Evolutionary conservation across 305 asterid genomes (phyloP).

Genomic region (Rubia balearica): DNA sequence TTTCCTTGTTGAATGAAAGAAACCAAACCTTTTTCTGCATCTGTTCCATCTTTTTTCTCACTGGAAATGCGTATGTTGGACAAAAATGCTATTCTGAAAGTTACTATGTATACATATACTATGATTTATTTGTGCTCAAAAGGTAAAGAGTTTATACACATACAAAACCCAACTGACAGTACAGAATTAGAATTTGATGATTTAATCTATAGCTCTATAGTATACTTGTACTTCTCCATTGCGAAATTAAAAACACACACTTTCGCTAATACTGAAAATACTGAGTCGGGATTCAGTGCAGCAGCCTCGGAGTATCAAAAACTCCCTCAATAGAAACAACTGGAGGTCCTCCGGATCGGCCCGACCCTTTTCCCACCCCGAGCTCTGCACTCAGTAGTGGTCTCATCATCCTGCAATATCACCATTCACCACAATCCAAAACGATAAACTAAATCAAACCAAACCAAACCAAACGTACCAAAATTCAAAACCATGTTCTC

Average conservation of each 20-base stretch:
- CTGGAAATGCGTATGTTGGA: background rate
- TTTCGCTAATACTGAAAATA: too few species aligned
- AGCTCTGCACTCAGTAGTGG: conserved; percentile 25
- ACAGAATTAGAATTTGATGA: background rate
- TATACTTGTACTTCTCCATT: background rate
- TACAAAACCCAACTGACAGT: background rate
- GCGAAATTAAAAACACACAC: background rate
- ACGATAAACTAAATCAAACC: background rate
- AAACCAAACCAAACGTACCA: too few species aligned
- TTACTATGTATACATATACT: background rate
- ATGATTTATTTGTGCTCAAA: background rate
- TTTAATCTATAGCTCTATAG: background rate
- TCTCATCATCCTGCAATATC: conserved; percentile 39
- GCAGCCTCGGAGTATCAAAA: background rate
- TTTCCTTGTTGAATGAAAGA: background rate
- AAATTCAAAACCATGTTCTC: too few species aligned
- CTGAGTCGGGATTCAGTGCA: background rate
- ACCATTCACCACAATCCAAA: background rate
- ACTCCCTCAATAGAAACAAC: conserved; percentile 24
- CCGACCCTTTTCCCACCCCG: conserved; percentile 35
- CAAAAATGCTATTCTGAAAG: background rate
- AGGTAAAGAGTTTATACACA: background rate
- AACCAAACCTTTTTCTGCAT: too few species aligned
- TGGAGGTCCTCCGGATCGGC: conserved; percentile 29
- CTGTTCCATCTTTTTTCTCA: background rate